Conservation (phyloP, 306 rosid species). For the Begonia fuchsioides region DNA sequence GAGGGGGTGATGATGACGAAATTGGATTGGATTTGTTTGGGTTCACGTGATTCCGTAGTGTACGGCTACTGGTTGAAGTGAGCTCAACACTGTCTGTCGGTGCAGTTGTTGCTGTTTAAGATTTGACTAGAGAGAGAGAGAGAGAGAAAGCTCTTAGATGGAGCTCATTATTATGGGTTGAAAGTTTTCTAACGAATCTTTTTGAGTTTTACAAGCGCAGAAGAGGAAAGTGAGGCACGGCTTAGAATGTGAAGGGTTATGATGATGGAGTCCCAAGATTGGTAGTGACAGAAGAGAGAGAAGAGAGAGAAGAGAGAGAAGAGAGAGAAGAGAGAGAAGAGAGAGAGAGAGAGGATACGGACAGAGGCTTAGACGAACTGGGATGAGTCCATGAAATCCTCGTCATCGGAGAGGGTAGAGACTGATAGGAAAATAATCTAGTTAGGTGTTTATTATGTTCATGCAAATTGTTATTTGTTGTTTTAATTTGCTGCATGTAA, state of each 20-base stretch:
- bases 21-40: slow-evolving; percentile 23
- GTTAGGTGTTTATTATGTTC: too few relatives aligned
- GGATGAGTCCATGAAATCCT: too few relatives aligned
- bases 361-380: too few relatives aligned
- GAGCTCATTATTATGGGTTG: slow-evolving; percentile 17
- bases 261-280: slow-evolving; percentile 31
- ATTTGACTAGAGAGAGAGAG: slow-evolving; percentile 26
- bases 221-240: slow-evolving; percentile 16
- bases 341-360: too few relatives aligned
- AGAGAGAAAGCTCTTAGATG: too few relatives aligned
- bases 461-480: too few relatives aligned
- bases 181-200: slow-evolving; percentile 1
- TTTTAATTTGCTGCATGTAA: too few relatives aligned
- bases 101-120: slow-evolving; percentile 27
- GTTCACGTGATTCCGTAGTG: slow-evolving; percentile 65
- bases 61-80: slow-evolving; percentile 22
- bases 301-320: too few relatives aligned
- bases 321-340: slow-evolving; percentile 59
- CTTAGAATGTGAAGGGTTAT: too few relatives aligned
- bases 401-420: slow-evolving; percentile 99
- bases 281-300: slow-evolving; percentile 48
- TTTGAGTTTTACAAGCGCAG: too few relatives aligned
- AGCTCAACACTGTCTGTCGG: slow-evolving; percentile 30
- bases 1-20: slow-evolving; percentile 38
- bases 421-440: too few relatives aligned